phyloP scores from a whole-genome alignment of 805 yeast species.

The Kodamaea hsintzibuensis region DNA sequence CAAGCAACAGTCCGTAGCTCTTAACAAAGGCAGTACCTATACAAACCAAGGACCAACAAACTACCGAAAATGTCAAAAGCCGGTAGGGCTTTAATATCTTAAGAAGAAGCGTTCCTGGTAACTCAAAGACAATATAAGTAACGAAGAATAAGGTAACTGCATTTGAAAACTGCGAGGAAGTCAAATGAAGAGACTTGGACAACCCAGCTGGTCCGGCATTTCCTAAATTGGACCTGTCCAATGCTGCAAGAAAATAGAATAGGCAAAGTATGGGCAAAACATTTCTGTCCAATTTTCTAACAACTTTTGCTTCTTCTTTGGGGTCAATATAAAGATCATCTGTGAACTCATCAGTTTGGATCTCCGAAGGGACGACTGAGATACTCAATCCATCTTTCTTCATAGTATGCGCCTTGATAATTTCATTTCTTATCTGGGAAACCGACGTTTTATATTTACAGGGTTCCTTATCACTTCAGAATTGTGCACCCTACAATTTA shows the following conservation, averaged over 20 bases:
- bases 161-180: conserved; percentile 41
- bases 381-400: not conserved
- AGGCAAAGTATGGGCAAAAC: conserved; percentile 45
- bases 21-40: conserved; percentile 44
- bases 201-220: conserved; percentile 59
- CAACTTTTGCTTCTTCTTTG: conserved; percentile 28
- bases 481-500: not conserved
- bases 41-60: conserved; percentile 43
- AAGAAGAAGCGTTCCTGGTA: conserved; percentile 36
- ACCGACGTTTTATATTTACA: not conserved
- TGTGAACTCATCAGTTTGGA: not conserved
- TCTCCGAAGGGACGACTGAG: not conserved
- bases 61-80: conserved; percentile 29
- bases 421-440: not conserved
- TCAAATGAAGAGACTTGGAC: conserved; percentile 38
- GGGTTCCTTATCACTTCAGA: not conserved
- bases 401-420: not conserved
- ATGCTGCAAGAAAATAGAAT: conserved; percentile 46
- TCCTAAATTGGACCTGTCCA: conserved; percentile 61
- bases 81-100: conserved; percentile 35
- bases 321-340: conserved; percentile 18
- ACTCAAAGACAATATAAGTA: conserved; percentile 46
- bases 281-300: conserved; percentile 43
- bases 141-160: conserved; percentile 48
- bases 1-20: conserved; percentile 44